These are phyloP conservation scores for Fusarium algeriense DNA, from an alignment of 2,329 filamentous ascomycete species.

Conservation along the genomic window DNA sequence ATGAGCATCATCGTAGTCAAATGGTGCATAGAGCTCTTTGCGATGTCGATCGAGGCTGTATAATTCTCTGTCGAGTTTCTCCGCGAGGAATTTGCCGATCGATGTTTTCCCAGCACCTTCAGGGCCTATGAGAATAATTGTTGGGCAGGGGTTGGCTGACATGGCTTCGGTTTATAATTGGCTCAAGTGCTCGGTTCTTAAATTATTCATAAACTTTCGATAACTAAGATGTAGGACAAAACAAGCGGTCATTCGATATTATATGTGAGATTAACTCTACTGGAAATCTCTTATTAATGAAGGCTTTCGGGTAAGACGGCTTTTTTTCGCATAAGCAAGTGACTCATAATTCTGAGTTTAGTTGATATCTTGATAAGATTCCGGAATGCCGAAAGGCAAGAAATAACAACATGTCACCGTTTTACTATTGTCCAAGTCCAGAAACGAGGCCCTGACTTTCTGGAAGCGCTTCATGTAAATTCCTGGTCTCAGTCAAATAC, in stretches of 20 bases:
- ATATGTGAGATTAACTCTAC: not conserved
- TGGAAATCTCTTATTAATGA: accelerated
- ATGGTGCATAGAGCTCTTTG: not conserved
- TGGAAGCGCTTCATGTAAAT: no score
- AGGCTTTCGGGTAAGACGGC: not conserved
- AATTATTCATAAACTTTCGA: no score
- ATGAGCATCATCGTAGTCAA: accelerated
- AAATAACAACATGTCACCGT: no score
- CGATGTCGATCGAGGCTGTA: not conserved
- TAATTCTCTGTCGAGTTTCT: accelerated
- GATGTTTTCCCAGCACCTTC: not conserved
- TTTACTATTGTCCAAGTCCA: no score
- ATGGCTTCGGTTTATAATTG: not conserved
- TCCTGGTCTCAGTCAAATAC: not conserved
- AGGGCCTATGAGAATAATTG: not conserved
- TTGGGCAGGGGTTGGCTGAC: not conserved
- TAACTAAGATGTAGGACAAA: no score
- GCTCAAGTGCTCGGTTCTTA: no score
- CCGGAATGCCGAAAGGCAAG: not conserved
- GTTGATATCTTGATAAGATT: not conserved
- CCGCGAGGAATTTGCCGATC: not conserved
- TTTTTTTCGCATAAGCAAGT: not conserved
- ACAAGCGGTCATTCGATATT: accelerated
- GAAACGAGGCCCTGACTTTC: no score
- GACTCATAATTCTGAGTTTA: not conserved